Conservation (phyloP, 164 flowering plant genomes). For the Tinospora cordifolia region DNA sequence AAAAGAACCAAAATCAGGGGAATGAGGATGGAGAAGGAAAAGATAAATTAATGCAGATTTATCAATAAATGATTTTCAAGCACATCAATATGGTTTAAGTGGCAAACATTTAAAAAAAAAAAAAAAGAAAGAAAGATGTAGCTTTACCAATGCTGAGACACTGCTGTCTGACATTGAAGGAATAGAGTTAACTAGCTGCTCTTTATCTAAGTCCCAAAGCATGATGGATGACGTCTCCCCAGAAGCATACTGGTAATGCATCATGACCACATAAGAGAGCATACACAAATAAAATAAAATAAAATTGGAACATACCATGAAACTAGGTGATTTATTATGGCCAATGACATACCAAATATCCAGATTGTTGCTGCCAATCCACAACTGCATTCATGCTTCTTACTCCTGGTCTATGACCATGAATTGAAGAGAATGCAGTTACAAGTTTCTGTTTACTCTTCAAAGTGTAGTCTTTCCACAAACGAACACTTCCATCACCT, state of each 20-base stretch:
- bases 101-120: too few species aligned
- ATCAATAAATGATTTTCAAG: neutral
- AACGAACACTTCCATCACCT: conserved; percentile 89
- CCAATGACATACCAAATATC: conserved; percentile 56
- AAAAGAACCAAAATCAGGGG: neutral
- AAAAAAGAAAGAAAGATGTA: neutral
- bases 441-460: conserved; percentile 75
- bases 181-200: conserved; percentile 64
- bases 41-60: neutral
- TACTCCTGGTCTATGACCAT: conserved; percentile 73
- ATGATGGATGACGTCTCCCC: conserved; percentile 80
- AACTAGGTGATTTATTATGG: neutral
- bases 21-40: neutral
- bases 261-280: conserved; percentile 8
- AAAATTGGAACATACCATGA: neutral
- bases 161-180: conserved; percentile 67
- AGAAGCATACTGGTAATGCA: conserved; percentile 56
- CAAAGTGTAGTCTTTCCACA: conserved; percentile 78
- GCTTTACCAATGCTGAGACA: conserved; percentile 74
- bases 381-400: conserved; percentile 79
- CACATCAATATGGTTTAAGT: neutral
- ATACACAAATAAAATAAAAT: neutral
- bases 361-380: conserved; percentile 98
- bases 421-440: conserved; percentile 86
- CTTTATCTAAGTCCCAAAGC: conserved; percentile 95